Evolutionary conservation across 495 filamentous ascomycete genomes (phyloP).

Genomic region (Cercophora samala): DNA sequence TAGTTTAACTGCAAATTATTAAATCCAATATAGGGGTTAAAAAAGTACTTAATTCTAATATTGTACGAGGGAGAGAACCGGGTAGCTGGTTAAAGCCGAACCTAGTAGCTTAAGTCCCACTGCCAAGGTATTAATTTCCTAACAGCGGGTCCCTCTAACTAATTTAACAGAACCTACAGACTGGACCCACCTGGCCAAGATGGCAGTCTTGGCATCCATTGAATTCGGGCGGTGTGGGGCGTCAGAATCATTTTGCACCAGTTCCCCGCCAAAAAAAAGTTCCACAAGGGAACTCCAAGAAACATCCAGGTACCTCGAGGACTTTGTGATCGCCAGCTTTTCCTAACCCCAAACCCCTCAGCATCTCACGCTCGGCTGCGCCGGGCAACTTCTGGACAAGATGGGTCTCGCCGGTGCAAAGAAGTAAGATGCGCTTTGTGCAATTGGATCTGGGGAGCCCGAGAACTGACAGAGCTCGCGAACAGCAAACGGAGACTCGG

Average conservation of each 20-base stretch:
- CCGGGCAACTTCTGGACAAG: slow-evolving; percentile 21
- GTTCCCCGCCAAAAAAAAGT: slow-evolving; percentile 31
- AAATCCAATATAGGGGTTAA: no score
- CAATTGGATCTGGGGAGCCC: background rate
- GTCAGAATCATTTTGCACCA: slow-evolving; percentile 23
- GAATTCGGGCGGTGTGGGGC: slow-evolving; percentile 24
- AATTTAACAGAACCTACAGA: no score
- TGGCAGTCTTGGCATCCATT: slow-evolving; percentile 4
- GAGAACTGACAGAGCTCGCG: slow-evolving; percentile 18
- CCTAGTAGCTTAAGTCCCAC: no score
- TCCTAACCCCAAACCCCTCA: background rate
- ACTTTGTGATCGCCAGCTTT: background rate
- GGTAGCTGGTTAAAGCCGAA: no score
- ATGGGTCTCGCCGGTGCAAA: slow-evolving; percentile 75
- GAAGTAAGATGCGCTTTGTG: slow-evolving; percentile 51
- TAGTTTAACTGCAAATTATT: no score
- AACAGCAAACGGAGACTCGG: slow-evolving; percentile 76
- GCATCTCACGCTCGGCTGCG: slow-evolving; percentile 17
- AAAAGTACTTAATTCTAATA: no score
- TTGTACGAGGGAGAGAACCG: no score
- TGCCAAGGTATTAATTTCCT: no score
- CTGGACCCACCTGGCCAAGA: background rate
- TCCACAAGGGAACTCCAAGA: background rate
- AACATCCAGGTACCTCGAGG: slow-evolving; percentile 1
- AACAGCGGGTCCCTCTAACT: no score